A percentile compares a stretch with the other conserved stretches of the same genome.
Conservation (phyloP, 2,329 filamentous ascomycete genomes). For the Epicoccum nigrum region DNA sequence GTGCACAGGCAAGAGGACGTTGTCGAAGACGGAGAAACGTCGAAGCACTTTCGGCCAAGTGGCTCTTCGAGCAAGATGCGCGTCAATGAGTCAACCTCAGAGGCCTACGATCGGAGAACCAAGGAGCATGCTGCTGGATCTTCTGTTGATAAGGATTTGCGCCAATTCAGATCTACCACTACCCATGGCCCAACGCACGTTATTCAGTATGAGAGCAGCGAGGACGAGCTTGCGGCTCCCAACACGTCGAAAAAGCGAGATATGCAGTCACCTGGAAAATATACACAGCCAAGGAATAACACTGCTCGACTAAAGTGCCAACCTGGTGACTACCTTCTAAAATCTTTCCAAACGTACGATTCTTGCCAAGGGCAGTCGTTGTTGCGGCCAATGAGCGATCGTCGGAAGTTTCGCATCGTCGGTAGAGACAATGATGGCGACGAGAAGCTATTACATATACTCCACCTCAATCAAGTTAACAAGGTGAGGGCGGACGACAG, state of each 20-base stretch:
- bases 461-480: slow-evolving; percentile 22
- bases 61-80: slow-evolving; percentile 21
- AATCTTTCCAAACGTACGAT: slow-evolving; percentile 24
- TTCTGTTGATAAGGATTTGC: not conserved
- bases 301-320: slow-evolving; percentile 1
- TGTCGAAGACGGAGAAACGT: slow-evolving; percentile 11
- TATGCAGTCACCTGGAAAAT: slow-evolving; percentile 5
- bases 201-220: slow-evolving; percentile 6
- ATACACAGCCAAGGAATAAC: slow-evolving; percentile 1
- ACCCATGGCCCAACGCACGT: not conserved
- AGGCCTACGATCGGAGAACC: not conserved
- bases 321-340: slow-evolving; percentile 21
- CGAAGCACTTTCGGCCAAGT: slow-evolving; percentile 16
- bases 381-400: not conserved
- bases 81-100: slow-evolving; percentile 32
- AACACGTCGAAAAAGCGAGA: not conserved
- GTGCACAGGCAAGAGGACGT: not conserved
- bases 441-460: not conserved
- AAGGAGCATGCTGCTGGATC: not conserved
- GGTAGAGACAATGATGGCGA: not conserved
- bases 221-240: slow-evolving; percentile 26
- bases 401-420: slow-evolving; percentile 5
- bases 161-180: not conserved
- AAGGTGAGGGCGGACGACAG: slow-evolving; percentile 20
- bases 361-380: slow-evolving; percentile 2